Evolutionary conservation across 768 basidiomycete genomes (phyloP).

Genomic region (Tremella yokohamensis): DNA sequence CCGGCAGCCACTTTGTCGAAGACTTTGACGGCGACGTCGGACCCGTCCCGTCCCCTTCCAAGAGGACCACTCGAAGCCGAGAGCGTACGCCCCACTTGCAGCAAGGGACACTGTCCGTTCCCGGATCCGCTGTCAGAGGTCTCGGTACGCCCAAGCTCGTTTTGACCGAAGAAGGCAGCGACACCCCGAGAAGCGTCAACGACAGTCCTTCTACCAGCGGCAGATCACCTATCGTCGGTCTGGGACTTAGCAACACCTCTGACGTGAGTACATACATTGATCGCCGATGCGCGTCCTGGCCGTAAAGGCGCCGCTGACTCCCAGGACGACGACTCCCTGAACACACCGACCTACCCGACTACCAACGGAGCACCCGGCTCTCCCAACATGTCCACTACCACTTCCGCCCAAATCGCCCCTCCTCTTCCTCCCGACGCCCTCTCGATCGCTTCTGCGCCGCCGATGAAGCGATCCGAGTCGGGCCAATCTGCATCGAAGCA

Average conservation of each 20-base stretch:
- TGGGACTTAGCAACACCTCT: slow-evolving; percentile 7
- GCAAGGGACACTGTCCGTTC: too few relatives aligned
- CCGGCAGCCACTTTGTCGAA: slow-evolving; percentile 24
- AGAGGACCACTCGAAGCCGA: too few relatives aligned
- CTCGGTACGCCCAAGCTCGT: slow-evolving; percentile 36
- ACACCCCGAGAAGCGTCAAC: slow-evolving; percentile 35
- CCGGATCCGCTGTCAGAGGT: neutral
- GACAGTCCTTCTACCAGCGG: slow-evolving; percentile 17
- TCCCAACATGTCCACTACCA: too few relatives aligned
- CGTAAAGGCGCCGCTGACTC: too few relatives aligned
- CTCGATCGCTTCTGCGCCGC: neutral
- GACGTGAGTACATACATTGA: too few relatives aligned
- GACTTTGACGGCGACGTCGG: slow-evolving; percentile 12
- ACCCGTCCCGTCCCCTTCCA: slow-evolving; percentile 2
- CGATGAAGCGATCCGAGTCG: neutral
- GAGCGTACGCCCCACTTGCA: too few relatives aligned
- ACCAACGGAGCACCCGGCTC: too few relatives aligned
- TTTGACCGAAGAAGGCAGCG: slow-evolving; percentile 37
- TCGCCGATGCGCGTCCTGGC: too few relatives aligned
- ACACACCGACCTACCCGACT: too few relatives aligned
- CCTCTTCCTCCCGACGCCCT: neutral
- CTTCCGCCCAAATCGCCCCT: too few relatives aligned
- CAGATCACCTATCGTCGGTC: slow-evolving; percentile 5
- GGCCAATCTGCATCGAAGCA: slow-evolving; percentile 4
- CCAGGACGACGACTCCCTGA: too few relatives aligned